Evolutionary conservation across 2,329 filamentous ascomycete genomes (phyloP), one percentile per base, ranked within the genome.

Genomic region (Claviceps humidiphila): DNA sequence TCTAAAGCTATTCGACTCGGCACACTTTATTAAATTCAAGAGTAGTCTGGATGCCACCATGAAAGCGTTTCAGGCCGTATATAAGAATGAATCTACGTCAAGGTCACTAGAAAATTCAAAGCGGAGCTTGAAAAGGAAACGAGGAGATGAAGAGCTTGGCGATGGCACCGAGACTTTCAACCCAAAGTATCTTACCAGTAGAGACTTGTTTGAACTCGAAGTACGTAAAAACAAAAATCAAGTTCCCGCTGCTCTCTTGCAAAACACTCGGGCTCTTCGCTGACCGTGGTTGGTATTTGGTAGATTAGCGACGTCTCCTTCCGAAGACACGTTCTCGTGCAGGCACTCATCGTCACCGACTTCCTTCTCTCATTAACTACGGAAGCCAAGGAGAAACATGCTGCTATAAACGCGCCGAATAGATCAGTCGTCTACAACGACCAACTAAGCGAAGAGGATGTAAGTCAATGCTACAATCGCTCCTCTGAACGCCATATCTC

Each of bases 171-270:
- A 66, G 51, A 59, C 64, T 24, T 97, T 95, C 70, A 98, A 98
- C 61, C 91, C 94, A 1, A 98, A 97, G 64, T 99, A 98, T 65
- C 77, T 99, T 17, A 99, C 93, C n/a, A 97, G 90, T 66, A 80
- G 86, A 58, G 94, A 98, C 65, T 74, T 99, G 1, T 99, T 99
- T 67, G 89, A 94, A 61, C 79, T 98, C 46, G 93, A 98, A 77
- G 86, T 89, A 74, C 55, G 71, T 16, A 1, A 9, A 14, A 6
- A 22, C 9, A 24, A 47, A 26, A 14, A 14, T 20, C 2, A 26
- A 26, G 20, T 48, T 17, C 14, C 20, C 13, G 17, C 30, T 50
- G 13, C 30, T 8, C 4, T 9, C 22, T 34, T 5, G 24, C 40
- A 24, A 43, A 37, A 42, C 11, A 37, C 26, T n/a, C 9, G 6